Conservation (phyloP, 2,329 filamentous ascomycete species). For the Anthostomella pinea region DNA sequence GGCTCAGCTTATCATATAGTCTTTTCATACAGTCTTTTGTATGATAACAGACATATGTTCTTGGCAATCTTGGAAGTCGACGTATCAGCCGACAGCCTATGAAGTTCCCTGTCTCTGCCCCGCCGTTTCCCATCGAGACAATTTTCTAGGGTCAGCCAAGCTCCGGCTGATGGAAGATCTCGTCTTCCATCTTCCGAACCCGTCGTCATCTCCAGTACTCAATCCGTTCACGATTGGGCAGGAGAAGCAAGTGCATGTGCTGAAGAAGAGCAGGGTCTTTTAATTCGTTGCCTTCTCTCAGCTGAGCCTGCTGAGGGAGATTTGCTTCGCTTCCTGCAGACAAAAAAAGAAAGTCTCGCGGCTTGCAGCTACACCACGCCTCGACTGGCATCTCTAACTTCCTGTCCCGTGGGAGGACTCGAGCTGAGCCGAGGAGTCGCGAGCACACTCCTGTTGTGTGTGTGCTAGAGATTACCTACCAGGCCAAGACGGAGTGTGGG, state of each 20-base stretch:
- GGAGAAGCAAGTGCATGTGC: slow-evolving; percentile 3
- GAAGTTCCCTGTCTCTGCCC: slow-evolving; percentile 8
- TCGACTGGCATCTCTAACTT: neutral
- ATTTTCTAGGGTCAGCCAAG: slow-evolving; percentile 1
- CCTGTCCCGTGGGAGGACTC: neutral
- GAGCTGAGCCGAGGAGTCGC: neutral
- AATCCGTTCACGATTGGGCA: neutral
- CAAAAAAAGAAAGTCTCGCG: neutral
- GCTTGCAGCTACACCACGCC: neutral
- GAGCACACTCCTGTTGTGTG: slow-evolving; percentile 1
- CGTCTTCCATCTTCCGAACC: neutral
- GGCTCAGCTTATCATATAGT: too few species aligned
- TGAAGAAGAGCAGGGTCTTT: neutral
- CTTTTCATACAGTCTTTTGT: too few species aligned
- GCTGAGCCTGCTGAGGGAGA: neutral
- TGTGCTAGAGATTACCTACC: slow-evolving; percentile 15
- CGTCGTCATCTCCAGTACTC: slow-evolving; percentile 1
- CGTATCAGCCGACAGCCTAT: slow-evolving; percentile 7
- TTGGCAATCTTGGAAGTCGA: slow-evolving; percentile 7
- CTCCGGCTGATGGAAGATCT: neutral
- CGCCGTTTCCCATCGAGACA: slow-evolving; percentile 3
- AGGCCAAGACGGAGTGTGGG: slow-evolving; percentile 5
- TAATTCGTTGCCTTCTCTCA: neutral
- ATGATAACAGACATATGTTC: slow-evolving; percentile 8
- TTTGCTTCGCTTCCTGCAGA: neutral